A percentile compares a stretch with the other conserved stretches of the same genome.
These are phyloP conservation scores for Penicillium maclennaniae DNA, from an alignment of 495 filamentous ascomycete genomes.

Conservation along the genomic window DNA sequence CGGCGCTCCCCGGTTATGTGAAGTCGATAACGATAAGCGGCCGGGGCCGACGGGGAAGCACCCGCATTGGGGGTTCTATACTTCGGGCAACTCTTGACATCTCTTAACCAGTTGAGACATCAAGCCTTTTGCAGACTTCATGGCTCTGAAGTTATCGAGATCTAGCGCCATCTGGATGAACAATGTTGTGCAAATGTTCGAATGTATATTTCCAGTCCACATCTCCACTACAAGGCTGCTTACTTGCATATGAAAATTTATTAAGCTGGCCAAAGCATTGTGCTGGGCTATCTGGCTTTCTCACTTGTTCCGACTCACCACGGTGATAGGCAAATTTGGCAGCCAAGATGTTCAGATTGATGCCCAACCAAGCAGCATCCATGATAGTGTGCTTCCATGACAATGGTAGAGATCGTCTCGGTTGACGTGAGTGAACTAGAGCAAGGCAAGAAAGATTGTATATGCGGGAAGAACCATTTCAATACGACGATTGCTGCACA, in stretches of 20 bases:
- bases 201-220: neutral
- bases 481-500: neutral
- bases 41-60: neutral
- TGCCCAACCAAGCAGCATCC: neutral
- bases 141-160: neutral
- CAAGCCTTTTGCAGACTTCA: neutral
- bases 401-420: neutral
- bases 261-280: neutral
- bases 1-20: constrained; percentile 6
- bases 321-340: neutral
- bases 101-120: no score
- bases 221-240: neutral
- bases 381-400: neutral
- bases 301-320: neutral
- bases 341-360: neutral
- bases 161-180: neutral
- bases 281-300: neutral
- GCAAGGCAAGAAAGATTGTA: neutral
- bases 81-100: neutral
- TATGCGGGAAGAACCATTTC: neutral
- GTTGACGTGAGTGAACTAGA: neutral
- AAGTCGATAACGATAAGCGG: constrained; percentile 6
- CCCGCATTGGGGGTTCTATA: neutral
- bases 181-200: neutral
- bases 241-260: neutral